A percentile compares a stretch with the other conserved stretches of the same genome.
Evolutionary conservation across 2,329 filamentous ascomycete species (phyloP).

Genomic region (Penicillium verrucosum): DNA sequence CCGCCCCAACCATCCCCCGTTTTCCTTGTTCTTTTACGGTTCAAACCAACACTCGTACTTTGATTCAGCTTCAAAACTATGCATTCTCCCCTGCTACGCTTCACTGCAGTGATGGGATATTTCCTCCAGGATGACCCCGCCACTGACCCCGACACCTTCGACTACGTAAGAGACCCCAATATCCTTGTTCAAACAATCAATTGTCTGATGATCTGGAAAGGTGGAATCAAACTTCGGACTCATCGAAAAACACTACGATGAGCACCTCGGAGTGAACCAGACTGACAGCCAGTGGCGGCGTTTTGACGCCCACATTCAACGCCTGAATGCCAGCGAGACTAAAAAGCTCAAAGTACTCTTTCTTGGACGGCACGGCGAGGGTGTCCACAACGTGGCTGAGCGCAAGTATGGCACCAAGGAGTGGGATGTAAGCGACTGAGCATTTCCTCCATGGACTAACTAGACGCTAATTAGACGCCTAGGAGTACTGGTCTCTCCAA

Average conservation of each 20-base stretch:
- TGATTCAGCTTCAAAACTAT: background rate
- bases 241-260: slow-evolving; percentile 45
- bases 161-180: slow-evolving; percentile 44
- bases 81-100: slow-evolving; percentile 25
- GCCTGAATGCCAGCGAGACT: slow-evolving; percentile 43
- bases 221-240: slow-evolving; percentile 49
- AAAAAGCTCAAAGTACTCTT: slow-evolving; percentile 56
- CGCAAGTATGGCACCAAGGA: slow-evolving; percentile 55
- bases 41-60: background rate
- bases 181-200: background rate
- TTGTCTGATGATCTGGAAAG: slow-evolving; percentile 22
- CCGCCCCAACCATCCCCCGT: background rate
- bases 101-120: slow-evolving; percentile 46
- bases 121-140: slow-evolving; percentile 51
- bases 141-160: slow-evolving; percentile 48
- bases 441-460: background rate
- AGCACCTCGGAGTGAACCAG: background rate
- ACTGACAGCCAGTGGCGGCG: slow-evolving; percentile 54
- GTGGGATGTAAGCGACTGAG: slow-evolving; percentile 52
- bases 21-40: background rate
- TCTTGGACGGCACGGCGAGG: slow-evolving; percentile 60
- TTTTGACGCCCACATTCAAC: slow-evolving; percentile 48
- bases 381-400: slow-evolving; percentile 61
- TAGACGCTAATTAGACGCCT: background rate
- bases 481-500: slow-evolving; percentile 58